These are phyloP conservation scores for Hypoxylon sp. DNA, from an alignment of 2,329 filamentous ascomycete species.

Conservation along the genomic window DNA sequence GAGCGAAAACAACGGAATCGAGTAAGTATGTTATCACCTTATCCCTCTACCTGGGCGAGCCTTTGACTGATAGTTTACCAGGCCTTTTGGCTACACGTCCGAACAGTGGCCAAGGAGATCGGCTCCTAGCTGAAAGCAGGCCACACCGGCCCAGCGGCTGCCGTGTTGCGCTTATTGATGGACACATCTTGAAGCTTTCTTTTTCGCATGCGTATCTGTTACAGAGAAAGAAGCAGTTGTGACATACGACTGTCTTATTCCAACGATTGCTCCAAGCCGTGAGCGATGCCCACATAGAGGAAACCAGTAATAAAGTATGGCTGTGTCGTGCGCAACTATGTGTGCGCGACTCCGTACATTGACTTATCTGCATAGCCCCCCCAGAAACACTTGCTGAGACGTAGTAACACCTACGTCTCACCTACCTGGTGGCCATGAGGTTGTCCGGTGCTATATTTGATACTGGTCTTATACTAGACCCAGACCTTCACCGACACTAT, in stretches of 20 bases:
- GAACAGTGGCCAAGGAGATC: constrained; percentile 46
- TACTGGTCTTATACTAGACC: too few species aligned
- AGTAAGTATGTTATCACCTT: constrained; percentile 38
- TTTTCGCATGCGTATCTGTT: not conserved
- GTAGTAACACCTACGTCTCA: too few species aligned
- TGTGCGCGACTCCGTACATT: not conserved
- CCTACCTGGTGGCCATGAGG: too few species aligned
- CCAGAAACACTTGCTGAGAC: too few species aligned
- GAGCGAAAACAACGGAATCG: constrained; percentile 28
- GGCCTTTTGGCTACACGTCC: constrained; percentile 44
- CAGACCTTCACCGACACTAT: too few species aligned
- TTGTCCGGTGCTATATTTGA: too few species aligned
- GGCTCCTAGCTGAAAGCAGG: constrained; percentile 37
- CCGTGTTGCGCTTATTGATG: constrained; percentile 15
- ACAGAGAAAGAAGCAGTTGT: constrained; percentile 1
- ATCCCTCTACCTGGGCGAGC: not conserved
- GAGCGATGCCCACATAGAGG: constrained; percentile 21
- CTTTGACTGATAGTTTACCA: constrained; percentile 26
- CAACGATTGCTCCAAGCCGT: constrained; percentile 2
- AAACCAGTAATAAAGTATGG: not conserved
- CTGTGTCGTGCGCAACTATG: not conserved
- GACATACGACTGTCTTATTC: not conserved
- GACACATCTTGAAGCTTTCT: constrained; percentile 25
- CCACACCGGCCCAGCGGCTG: not conserved
- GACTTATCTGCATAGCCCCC: too few species aligned